These are phyloP conservation scores for Friedmanniomyces endolithicus DNA, from an alignment of 495 filamentous ascomycete genomes.

Conservation along the genomic window DNA sequence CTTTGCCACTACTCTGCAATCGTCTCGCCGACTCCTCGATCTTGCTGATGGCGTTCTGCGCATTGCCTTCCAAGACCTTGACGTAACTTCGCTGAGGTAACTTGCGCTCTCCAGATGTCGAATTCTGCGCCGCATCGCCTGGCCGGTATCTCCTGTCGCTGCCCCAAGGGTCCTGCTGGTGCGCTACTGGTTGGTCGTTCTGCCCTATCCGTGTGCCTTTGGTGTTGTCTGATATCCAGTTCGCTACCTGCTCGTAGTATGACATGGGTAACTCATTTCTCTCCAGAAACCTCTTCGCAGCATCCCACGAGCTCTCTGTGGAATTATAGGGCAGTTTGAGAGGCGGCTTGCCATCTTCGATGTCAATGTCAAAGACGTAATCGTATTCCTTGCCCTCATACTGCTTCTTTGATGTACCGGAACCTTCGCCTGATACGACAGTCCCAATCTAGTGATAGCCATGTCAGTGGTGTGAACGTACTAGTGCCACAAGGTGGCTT, in stretches of 20 bases:
- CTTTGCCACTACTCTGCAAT: slow-evolving; percentile 19
- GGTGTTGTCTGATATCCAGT: slow-evolving; percentile 85
- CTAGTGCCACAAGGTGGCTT: not conserved
- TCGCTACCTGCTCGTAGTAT: slow-evolving; percentile 86
- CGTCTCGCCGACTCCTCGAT: slow-evolving; percentile 33
- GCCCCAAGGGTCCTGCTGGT: slow-evolving; percentile 56
- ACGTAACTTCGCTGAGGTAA: slow-evolving; percentile 16
- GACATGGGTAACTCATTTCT: slow-evolving; percentile 82
- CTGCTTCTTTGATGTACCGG: slow-evolving; percentile 58
- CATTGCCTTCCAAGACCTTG: slow-evolving; percentile 16
- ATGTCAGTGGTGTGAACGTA: not conserved
- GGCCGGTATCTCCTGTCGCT: slow-evolving; percentile 67
- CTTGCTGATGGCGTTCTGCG: slow-evolving; percentile 18
- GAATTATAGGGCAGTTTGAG: slow-evolving; percentile 90
- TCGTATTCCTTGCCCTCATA: slow-evolving; percentile 86
- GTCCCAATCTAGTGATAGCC: slow-evolving; percentile 48
- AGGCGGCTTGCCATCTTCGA: slow-evolving; percentile 87
- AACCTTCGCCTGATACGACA: slow-evolving; percentile 80
- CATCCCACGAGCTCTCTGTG: slow-evolving; percentile 84
- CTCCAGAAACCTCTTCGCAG: slow-evolving; percentile 79
- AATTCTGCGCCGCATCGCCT: slow-evolving; percentile 37
- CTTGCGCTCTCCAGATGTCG: slow-evolving; percentile 4
- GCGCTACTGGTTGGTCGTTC: slow-evolving; percentile 13
- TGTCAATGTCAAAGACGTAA: slow-evolving; percentile 96
- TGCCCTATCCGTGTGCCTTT: slow-evolving; percentile 70